These are phyloP conservation scores for Ilyonectria destructans DNA, from an alignment of 2,329 filamentous ascomycete species.

Conservation along the genomic window DNA sequence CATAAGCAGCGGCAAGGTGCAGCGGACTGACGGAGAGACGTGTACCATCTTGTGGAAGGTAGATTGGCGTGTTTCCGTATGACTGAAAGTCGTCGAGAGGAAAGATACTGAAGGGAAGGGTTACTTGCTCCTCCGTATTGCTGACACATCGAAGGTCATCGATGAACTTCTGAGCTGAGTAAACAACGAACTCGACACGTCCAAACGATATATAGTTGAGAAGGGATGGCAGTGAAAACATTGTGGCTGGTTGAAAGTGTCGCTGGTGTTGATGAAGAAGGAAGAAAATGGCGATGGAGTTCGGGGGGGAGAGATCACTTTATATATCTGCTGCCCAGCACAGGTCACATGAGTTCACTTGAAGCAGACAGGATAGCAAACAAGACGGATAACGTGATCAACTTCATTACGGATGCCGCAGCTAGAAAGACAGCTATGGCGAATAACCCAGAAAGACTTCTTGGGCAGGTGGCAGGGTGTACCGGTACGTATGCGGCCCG, in stretches of 20 bases:
- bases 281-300: not conserved
- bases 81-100: constrained; percentile 1
- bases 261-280: not conserved
- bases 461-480: not conserved
- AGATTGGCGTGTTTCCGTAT: not conserved
- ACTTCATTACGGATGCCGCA: not conserved
- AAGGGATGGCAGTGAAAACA: not conserved
- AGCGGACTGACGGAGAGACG: not conserved
- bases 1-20: not conserved
- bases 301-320: constrained; percentile 1
- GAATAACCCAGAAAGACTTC: not conserved
- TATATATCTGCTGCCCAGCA: not conserved
- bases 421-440: not conserved
- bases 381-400: not conserved
- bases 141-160: not conserved
- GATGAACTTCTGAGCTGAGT: constrained; percentile 12
- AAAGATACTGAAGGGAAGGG: constrained; percentile 1
- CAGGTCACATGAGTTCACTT: not conserved
- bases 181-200: not conserved
- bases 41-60: not conserved
- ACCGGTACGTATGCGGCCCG: not conserved
- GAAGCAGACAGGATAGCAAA: not conserved
- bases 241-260: not conserved
- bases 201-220: not conserved
- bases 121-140: not conserved